phyloP scores from a whole-genome alignment of 495 filamentous ascomycete species.

The Elasticomyces elasticus region DNA sequence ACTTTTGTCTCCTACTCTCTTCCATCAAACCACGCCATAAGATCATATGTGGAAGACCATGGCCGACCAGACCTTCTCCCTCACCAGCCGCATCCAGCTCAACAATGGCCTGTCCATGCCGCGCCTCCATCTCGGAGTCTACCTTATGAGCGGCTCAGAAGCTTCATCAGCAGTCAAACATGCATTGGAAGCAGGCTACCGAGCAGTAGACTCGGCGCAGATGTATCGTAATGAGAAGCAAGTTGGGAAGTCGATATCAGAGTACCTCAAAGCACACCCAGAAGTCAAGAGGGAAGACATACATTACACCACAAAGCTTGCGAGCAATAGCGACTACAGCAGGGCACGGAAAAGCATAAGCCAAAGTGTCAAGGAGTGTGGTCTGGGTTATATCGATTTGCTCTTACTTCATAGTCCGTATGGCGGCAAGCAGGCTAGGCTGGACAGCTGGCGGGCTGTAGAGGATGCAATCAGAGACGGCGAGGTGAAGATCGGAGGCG shows the following conservation, averaged over 20 bases:
- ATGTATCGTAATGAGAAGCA: conserved; percentile 55
- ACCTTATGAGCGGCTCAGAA: conserved; percentile 46
- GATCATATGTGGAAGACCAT: conserved; percentile 13
- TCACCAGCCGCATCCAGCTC: conserved; percentile 29
- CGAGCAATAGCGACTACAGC: conserved; percentile 48
- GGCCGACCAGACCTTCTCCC: conserved; percentile 26
- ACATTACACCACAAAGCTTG: conserved; percentile 60
- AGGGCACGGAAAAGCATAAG: conserved; percentile 46
- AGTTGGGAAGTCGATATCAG: conserved; percentile 46
- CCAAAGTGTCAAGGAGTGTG: conserved; percentile 43
- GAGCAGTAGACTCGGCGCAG: conserved; percentile 49
- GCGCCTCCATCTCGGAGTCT: conserved; percentile 56
- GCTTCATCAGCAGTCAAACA: conserved; percentile 38
- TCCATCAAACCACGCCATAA: neutral
- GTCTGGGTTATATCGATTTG: conserved; percentile 59
- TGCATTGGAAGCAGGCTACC: conserved; percentile 30
- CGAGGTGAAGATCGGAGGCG: conserved; percentile 49
- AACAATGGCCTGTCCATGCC: conserved; percentile 51
- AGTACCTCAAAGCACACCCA: conserved; percentile 36
- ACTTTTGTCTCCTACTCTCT: neutral
- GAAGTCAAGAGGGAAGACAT: conserved; percentile 50
- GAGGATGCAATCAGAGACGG: conserved; percentile 55
- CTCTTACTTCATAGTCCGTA: conserved; percentile 59
- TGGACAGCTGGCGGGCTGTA: conserved; percentile 55
- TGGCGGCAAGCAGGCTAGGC: conserved; percentile 48